Conservation (phyloP, 164 flowering plant genomes). For the Berberis vulgaris region DNA sequence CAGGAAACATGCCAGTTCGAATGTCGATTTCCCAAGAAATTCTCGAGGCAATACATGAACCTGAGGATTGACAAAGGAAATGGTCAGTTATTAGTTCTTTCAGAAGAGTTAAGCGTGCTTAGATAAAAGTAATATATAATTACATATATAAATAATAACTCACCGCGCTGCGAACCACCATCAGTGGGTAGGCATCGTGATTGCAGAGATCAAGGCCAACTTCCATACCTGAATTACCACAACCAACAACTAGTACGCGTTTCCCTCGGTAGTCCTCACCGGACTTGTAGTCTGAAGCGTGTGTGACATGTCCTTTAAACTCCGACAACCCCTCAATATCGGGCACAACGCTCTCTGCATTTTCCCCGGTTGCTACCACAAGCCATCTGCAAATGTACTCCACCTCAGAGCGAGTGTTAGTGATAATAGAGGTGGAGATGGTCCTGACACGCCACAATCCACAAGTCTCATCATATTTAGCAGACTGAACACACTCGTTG, state of each 20-base stretch:
- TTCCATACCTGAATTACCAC: constrained; percentile 92
- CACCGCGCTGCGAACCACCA: constrained; percentile 70
- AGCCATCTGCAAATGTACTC: constrained; percentile 71
- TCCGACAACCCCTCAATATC: constrained; percentile 47
- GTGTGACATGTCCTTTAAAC: constrained; percentile 44
- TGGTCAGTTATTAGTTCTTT: background rate
- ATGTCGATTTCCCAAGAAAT: constrained; percentile 59
- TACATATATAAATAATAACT: constrained; percentile 13
- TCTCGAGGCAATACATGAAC: constrained; percentile 85
- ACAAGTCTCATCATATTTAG: constrained; percentile 52
- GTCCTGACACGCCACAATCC: constrained; percentile 72
- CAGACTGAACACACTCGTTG: constrained; percentile 63
- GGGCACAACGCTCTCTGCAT: constrained; percentile 61
- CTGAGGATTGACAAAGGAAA: constrained; percentile 16
- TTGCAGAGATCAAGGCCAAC: constrained; percentile 66
- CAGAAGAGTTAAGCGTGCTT: background rate
- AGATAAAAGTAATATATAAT: background rate
- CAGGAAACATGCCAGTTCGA: constrained; percentile 39
- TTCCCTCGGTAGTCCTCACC: constrained; percentile 46
- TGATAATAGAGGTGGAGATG: background rate
- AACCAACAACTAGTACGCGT: constrained; percentile 64
- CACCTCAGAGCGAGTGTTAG: constrained; percentile 16
- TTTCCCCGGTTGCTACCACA: constrained; percentile 84
- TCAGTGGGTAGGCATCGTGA: constrained; percentile 53
- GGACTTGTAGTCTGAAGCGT: constrained; percentile 52